Percentiles rank a stretch among this genome's conserved stretches.
Evolutionary conservation across 352 stramenopile species (phyloP).

Genomic region (Globisporangium barbulae): DNA sequence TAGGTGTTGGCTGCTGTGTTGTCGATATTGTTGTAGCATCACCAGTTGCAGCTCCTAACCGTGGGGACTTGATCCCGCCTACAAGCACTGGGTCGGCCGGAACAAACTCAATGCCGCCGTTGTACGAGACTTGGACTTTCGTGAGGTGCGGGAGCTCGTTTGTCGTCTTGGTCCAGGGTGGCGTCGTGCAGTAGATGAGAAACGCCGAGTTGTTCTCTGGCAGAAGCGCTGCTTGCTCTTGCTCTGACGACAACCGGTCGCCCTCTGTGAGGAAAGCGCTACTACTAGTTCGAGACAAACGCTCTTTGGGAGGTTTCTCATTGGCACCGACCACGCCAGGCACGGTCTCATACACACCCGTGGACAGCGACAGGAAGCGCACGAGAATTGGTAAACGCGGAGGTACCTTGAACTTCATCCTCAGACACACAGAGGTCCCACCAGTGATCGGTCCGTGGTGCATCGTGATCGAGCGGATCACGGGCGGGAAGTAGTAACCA

Average conservation of each 20-base stretch:
- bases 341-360: conserved; percentile 19
- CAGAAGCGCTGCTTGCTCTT: not conserved
- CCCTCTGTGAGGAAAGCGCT: not conserved
- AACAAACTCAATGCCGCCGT: conserved; percentile 52
- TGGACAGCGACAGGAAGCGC: conserved; percentile 44
- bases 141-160: conserved; percentile 45
- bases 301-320: conserved; percentile 1
- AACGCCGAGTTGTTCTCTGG: conserved; percentile 29
- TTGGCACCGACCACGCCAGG: conserved; percentile 11
- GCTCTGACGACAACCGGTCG: not conserved
- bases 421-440: conserved; percentile 49
- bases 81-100: conserved; percentile 25
- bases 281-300: not conserved
- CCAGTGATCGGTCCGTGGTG: conserved; percentile 65
- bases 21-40: not conserved
- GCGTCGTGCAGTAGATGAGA: conserved; percentile 46
- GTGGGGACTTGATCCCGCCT: conserved; percentile 6
- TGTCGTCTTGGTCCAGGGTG: conserved; percentile 31
- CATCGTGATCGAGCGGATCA: conserved; percentile 58
- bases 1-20: not conserved
- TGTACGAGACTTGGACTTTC: conserved; percentile 70
- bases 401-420: conserved; percentile 75
- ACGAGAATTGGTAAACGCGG: conserved; percentile 40
- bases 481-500: conserved; percentile 48
- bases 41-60: not conserved